Percentiles rank a stretch among this genome's conserved stretches.
These are phyloP conservation scores for Calonectria pseudoreteaudii DNA, from an alignment of 2,329 filamentous ascomycete genomes.

Conservation along the genomic window DNA sequence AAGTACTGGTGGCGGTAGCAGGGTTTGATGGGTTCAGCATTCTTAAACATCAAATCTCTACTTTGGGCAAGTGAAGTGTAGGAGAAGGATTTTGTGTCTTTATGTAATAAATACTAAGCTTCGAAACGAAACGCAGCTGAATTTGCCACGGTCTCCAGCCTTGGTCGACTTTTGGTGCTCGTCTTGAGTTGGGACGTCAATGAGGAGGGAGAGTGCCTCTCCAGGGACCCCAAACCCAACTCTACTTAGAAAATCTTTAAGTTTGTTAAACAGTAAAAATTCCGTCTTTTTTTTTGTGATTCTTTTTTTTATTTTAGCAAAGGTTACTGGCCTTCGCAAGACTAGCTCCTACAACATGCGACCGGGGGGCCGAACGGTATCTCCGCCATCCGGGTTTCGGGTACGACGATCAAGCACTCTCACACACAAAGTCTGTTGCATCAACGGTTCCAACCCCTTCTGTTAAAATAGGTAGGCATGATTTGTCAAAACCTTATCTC, in stretches of 20 bases:
- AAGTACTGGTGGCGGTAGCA: background rate
- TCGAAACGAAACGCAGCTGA: background rate
- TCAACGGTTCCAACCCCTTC: background rate
- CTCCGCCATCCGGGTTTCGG: background rate
- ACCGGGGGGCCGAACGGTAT: background rate
- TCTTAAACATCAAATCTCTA: background rate
- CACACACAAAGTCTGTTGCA: background rate
- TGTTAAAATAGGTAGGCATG: background rate
- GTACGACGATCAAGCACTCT: background rate
- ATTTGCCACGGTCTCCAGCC: background rate
- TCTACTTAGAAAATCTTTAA: background rate
- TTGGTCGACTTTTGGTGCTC: background rate
- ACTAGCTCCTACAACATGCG: background rate
- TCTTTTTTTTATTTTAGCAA: background rate
- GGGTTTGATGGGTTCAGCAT: background rate
- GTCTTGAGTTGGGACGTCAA: background rate
- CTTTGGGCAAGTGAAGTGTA: background rate
- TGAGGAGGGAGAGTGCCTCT: background rate
- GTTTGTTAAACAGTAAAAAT: background rate
- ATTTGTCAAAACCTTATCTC: background rate
- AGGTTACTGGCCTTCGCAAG: background rate
- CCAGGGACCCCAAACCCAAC: background rate
- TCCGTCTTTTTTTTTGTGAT: background rate
- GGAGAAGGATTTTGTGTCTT: background rate
- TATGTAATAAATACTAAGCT: background rate